Conservation (phyloP, 179 eudicot species). For the Corrigiola litoralis region DNA sequence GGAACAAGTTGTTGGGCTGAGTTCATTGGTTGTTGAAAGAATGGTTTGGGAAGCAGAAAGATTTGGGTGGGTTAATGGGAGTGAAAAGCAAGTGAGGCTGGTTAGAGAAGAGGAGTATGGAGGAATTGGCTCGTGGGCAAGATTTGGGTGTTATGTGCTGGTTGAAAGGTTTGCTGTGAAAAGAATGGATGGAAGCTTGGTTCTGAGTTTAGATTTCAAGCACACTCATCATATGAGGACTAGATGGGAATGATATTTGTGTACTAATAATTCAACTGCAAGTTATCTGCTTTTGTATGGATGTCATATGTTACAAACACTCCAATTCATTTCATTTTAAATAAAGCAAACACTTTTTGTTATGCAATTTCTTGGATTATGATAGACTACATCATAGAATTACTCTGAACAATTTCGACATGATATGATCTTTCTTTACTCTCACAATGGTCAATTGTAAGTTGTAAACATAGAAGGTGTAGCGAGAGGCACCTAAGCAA, state of each 20-base stretch:
- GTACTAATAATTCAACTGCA: too few relatives aligned
- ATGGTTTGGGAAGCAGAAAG: constrained; percentile 58
- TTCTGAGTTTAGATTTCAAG: constrained; percentile 46
- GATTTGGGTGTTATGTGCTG: constrained; percentile 52
- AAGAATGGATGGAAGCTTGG: constrained; percentile 54
- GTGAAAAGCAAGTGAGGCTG: constrained; percentile 34
- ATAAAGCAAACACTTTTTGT: too few relatives aligned
- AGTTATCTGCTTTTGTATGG: too few relatives aligned
- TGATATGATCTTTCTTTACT: too few relatives aligned
- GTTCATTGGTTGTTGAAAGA: constrained; percentile 36
- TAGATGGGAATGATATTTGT: constrained; percentile 51
- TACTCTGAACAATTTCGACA: too few relatives aligned
- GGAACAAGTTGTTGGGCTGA: constrained; percentile 44
- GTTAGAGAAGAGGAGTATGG: constrained; percentile 35
- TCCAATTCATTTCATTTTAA: too few relatives aligned
- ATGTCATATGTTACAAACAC: too few relatives aligned
- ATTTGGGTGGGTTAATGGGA: constrained; percentile 48
- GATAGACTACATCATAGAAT: too few relatives aligned
- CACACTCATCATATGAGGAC: constrained; percentile 37
- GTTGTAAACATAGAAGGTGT: too few relatives aligned
- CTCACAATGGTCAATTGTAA: too few relatives aligned
- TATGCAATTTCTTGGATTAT: too few relatives aligned
- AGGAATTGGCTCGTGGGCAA: constrained; percentile 41
- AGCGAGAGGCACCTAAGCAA: too few relatives aligned
- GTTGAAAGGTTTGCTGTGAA: constrained; percentile 57